A percentile compares a stretch with the other conserved stretches of the same genome.
Evolutionary conservation across 1,284 basidiomycete species (phyloP).

Genomic region (Sporisorium scitamineum): DNA sequence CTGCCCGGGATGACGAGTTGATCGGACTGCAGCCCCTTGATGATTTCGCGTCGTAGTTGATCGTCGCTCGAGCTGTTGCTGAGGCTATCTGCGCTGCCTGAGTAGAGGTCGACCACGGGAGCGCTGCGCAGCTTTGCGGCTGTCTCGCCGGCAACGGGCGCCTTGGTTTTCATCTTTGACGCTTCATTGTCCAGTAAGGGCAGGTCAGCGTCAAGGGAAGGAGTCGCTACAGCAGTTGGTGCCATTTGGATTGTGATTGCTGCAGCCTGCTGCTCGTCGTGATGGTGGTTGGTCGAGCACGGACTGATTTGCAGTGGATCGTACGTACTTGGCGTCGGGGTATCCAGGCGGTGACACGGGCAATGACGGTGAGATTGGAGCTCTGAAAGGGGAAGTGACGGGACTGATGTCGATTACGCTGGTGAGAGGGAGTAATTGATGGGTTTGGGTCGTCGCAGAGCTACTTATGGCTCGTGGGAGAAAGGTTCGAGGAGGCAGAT

Average conservation of each 20-base stretch:
- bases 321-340: not conserved
- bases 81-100: constrained; percentile 46
- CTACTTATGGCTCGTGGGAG: not conserved
- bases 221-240: constrained; percentile 24
- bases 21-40: constrained; percentile 45
- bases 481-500: not conserved
- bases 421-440: not conserved
- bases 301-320: not conserved
- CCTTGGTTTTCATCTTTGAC: constrained; percentile 17
- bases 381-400: not conserved
- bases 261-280: not conserved
- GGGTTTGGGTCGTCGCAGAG: not conserved
- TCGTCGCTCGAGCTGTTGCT: constrained; percentile 44
- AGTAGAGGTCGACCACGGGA: constrained; percentile 58
- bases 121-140: constrained; percentile 16
- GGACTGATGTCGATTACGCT: constrained; percentile 6
- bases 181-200: not conserved
- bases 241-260: constrained; percentile 21
- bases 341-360: not conserved
- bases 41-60: constrained; percentile 49
- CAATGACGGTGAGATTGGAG: not conserved
- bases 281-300: not conserved
- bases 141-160: not conserved
- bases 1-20: constrained; percentile 56
- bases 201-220: not conserved